Conservation (phyloP, 202 grass and related monocot genomes). For the Digitaria exilis region DNA sequence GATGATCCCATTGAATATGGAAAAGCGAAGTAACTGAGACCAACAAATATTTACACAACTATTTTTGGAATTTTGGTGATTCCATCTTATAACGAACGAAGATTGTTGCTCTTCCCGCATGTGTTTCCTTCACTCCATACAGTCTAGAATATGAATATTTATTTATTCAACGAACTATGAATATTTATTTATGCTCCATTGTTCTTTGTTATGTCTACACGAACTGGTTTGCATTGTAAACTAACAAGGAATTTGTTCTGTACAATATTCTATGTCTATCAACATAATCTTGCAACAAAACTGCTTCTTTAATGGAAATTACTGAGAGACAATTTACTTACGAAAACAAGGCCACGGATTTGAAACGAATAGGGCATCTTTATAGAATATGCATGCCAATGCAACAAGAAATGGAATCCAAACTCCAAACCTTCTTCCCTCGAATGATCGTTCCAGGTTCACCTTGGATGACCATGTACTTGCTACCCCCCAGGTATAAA, state of each 20-base stretch:
- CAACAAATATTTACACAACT: neutral
- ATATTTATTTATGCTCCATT: neutral
- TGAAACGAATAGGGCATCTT: neutral
- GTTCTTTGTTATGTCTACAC: neutral
- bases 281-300: neutral
- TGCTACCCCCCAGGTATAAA: conserved; percentile 46
- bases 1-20: neutral
- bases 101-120: neutral
- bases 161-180: too few species aligned
- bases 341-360: neutral
- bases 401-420: neutral
- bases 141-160: neutral
- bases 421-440: conserved; percentile 52
- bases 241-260: neutral
- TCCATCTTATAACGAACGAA: conserved; percentile 2
- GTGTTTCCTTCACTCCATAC: neutral
- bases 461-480: conserved; percentile 70
- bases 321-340: neutral
- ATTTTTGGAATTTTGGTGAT: neutral
- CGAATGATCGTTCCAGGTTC: conserved; percentile 58
- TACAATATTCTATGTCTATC: neutral
- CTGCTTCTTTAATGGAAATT: neutral
- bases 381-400: neutral
- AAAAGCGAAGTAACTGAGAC: neutral
- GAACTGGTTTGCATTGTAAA: neutral